Evolutionary conservation across 2,329 filamentous ascomycete species (phyloP), one percentile per base, ranked within the genome.

Genomic region (Beauveria sp.): DNA sequence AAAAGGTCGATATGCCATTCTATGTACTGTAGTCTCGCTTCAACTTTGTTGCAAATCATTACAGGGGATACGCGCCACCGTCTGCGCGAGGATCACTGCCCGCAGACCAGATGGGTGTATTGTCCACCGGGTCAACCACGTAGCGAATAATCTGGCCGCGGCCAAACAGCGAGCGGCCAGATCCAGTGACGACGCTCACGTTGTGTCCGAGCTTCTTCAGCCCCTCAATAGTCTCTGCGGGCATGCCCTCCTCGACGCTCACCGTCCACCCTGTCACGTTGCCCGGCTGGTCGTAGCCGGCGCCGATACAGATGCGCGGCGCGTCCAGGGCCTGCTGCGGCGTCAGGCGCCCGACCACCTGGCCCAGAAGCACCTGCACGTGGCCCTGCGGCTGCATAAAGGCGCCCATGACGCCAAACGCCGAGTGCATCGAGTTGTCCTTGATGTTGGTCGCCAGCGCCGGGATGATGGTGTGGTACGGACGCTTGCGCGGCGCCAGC

Each of bases 301-400:
- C 86, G 1, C 88, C 88, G 63, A 98, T 90, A 69, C 92, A 97
- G 66, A 98, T 83, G n/a, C 95, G 82, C 18, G 95, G 93, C 3
- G 93, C 89, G 71, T 99, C 95, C 0, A 98, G 82, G 3, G 93
- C 92, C 63, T 91, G 86, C 75, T 99, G 95, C 0, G 93, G 92
- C 65, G 88, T 88, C 59, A 91, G 80, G 1, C 87, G 86, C 68
- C 93, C 96, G 0, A 92, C 85, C 0, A 96, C 76, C 83, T 96
- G 93, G 66, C 96, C 96, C 2, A 98, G 80, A 10, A 99, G 77
- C 0, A 96, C 92, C 74, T 98, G 95, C 0, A 98, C 88, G 64
- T 98, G 95, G 24, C 93, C 95, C 75, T 98, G 95, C 0, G 95
- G 95, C 76, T 99, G 95, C 90, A 98, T 98, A 76, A 96, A 98